Evolutionary conservation across 1,284 basidiomycete genomes (phyloP).

Genomic region (Leccinum subrobustum): DNA sequence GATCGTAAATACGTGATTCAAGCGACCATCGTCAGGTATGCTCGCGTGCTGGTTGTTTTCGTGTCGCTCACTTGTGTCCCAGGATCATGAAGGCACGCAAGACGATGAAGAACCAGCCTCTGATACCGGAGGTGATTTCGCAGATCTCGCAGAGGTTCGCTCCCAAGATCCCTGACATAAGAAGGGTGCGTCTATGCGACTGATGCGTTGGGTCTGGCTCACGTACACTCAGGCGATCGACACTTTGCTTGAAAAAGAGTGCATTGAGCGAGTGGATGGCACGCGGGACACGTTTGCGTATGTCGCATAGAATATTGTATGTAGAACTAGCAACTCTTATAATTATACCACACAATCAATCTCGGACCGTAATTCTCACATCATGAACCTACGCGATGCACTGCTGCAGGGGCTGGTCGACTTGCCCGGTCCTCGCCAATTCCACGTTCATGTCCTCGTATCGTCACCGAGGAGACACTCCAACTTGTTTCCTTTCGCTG

Average conservation of each 20-base stretch:
- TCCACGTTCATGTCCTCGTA: slow-evolving; percentile 74
- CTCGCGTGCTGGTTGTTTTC: not conserved
- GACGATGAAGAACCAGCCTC: slow-evolving; percentile 93
- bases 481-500: slow-evolving; percentile 74
- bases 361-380: slow-evolving; percentile 19
- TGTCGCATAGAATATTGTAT: slow-evolving; percentile 53
- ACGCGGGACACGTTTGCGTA: slow-evolving; percentile 79
- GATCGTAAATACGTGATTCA: slow-evolving; percentile 97
- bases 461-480: slow-evolving; percentile 70
- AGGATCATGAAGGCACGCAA: slow-evolving; percentile 98
- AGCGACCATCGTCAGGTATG: slow-evolving; percentile 91
- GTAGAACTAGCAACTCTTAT: not conserved
- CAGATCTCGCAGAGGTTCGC: slow-evolving; percentile 89
- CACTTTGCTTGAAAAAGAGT: slow-evolving; percentile 95
- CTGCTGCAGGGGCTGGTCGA: slow-evolving; percentile 55
- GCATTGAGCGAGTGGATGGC: slow-evolving; percentile 89
- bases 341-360: not conserved
- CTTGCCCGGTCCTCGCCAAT: slow-evolving; percentile 64
- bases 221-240: slow-evolving; percentile 80
- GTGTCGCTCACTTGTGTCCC: slow-evolving; percentile 5
- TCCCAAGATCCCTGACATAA: slow-evolving; percentile 90
- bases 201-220: not conserved
- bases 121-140: slow-evolving; percentile 93
- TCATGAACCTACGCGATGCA: slow-evolving; percentile 57
- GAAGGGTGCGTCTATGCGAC: slow-evolving; percentile 57